Evolutionary conservation across 352 stramenopile species (phyloP), one percentile per base, ranked within the genome.

Genomic region (Phytophthora gonapodyides): DNA sequence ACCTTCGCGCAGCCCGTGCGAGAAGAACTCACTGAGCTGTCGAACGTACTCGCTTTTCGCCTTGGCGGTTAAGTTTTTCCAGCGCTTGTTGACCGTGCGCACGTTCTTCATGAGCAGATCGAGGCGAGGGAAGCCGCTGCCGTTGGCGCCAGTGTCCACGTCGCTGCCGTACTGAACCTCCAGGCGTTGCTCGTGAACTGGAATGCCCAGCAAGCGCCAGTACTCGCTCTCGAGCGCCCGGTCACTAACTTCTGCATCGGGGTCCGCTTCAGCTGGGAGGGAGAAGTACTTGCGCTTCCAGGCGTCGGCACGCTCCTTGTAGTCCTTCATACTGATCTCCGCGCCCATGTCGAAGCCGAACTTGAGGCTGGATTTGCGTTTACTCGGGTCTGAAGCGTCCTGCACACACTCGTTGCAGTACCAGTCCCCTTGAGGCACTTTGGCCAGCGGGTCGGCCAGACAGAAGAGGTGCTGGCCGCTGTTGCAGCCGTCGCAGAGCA

Each of bases 91-190:
- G 1, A 90, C 54, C 1, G 80, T 77, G 0, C 84, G 76, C 17
- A 89, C 30, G 17, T 67, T 76, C 64, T 87, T 89, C 36, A 71
- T 45, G 55, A 76, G 83, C 7, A 80, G 64, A 57, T 94, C 84
- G 5, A 67, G 13, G 3, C 78, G 77, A 27, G 88, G 91, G 36
- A 98, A 98, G 2, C 87, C 93, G 24, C 88, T 97, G 16, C 93
- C 93, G 27, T 89, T 78, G 0, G 80, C 59, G 2, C 84, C 81
- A 19, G 81, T 97, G 62, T 98, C 93, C 7, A 98, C 80, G 42
- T 98, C 93, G 41, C 91, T 98, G 7, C 93, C 93, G 40, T 98
- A 98, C 36, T 96, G 87, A 11, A 97, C 91, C 49, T 96, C 85
- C 1, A 97, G 71, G 5, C 90, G 79, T 33, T 89, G 80, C 15